A percentile compares a stretch with the other conserved stretches of the same genome.
These are phyloP conservation scores for Eucalyptus regnans DNA, from an alignment of 345 rosid genomes.

Conservation along the genomic window DNA sequence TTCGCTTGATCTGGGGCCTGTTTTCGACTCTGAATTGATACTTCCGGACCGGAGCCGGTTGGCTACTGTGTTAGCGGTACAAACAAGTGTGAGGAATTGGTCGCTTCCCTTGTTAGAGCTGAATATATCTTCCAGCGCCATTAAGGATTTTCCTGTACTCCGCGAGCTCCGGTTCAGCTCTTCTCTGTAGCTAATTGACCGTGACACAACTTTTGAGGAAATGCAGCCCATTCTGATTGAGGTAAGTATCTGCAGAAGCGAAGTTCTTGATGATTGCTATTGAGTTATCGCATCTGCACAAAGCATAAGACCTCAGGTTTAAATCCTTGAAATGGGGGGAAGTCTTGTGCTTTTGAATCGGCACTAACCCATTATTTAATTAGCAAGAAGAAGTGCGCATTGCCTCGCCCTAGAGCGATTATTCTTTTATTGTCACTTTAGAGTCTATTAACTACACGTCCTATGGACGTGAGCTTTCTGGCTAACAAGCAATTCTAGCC, in stretches of 20 bases:
- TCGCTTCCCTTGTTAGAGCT: neutral
- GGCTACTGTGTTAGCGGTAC: neutral
- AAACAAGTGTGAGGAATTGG: slow-evolving; percentile 3
- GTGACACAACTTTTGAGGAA: slow-evolving; percentile 16
- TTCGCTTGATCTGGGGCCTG: neutral
- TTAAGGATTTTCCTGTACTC: neutral
- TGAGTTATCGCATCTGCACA: neutral
- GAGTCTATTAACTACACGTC: neutral
- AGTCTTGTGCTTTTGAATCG: neutral
- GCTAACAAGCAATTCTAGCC: neutral
- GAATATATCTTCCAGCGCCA: neutral
- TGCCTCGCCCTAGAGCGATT: neutral
- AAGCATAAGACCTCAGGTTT: neutral
- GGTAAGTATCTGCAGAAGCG: neutral
- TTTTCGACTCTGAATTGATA: neutral
- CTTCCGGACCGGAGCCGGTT: neutral
- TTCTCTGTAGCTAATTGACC: slow-evolving; percentile 13
- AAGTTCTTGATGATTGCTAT: neutral
- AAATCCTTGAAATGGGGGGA: neutral
- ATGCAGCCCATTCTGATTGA: slow-evolving; percentile 24
- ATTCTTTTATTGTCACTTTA: neutral
- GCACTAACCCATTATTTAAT: neutral
- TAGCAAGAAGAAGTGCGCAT: neutral
- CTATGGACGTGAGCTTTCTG: neutral
- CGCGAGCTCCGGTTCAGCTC: slow-evolving; percentile 5